A percentile compares a stretch with the other conserved stretches of the same genome.
Conservation (phyloP, 208 protist genomes). For the Trichomonas vaginalis region DNA sequence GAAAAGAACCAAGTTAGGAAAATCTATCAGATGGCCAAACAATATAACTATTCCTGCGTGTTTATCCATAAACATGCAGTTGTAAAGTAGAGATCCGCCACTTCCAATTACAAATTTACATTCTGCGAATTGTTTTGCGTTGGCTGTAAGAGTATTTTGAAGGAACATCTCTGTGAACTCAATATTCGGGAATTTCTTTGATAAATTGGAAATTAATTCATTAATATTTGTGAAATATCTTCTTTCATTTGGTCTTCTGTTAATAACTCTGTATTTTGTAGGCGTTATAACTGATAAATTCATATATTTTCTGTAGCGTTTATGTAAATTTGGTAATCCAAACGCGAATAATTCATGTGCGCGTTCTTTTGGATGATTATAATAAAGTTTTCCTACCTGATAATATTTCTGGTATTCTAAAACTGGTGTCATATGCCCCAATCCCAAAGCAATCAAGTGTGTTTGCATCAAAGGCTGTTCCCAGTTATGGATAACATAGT, state of each 20-base stretch:
- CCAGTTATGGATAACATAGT: no score
- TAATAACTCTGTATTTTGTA: background rate
- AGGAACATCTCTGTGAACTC: background rate
- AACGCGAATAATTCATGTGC: background rate
- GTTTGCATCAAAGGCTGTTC: background rate
- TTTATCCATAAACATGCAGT: background rate
- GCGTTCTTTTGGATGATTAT: background rate
- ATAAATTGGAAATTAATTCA: background rate
- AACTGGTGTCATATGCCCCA: background rate
- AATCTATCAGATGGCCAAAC: background rate
- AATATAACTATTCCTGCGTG: background rate
- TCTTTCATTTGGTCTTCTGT: background rate
- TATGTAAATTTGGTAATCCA: background rate
- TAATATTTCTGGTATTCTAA: background rate
- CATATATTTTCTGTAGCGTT: background rate
- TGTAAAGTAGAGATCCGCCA: background rate
- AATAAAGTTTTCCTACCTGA: background rate
- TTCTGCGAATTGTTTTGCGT: background rate
- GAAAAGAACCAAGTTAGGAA: background rate
- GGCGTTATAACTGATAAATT: background rate
- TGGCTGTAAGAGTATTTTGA: background rate
- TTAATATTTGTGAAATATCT: background rate
- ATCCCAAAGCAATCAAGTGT: background rate
- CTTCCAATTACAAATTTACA: background rate
- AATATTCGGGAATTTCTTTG: background rate